A percentile compares a stretch with the other conserved stretches of the same genome.
Conservation (phyloP, 305 asterid species). For the Petunia hybrid region DNA sequence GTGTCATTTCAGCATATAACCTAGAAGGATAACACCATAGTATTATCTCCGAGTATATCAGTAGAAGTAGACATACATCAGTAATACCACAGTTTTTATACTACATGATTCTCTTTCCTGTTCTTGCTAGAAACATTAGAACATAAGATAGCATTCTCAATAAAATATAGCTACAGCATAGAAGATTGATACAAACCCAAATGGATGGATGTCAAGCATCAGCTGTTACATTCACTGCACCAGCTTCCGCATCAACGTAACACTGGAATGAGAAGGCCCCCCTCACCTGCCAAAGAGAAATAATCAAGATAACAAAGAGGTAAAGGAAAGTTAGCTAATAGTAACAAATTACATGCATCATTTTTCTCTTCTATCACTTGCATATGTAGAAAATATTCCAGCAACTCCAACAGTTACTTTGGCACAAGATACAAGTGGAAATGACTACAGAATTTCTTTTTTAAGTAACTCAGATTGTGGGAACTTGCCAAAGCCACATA, state of each 20-base stretch:
- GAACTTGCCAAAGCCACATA: background rate
- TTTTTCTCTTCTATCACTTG: background rate
- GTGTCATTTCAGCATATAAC: no score
- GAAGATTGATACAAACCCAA: background rate
- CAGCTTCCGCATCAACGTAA: background rate
- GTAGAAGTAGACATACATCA: no score
- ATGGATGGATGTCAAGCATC: background rate
- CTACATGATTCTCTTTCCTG: background rate
- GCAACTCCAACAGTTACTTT: no score
- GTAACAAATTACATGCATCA: background rate
- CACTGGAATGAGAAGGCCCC: background rate
- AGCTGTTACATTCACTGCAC: background rate
- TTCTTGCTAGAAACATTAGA: background rate
- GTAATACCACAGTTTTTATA: no score
- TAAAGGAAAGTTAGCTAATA: background rate
- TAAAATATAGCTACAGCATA: background rate
- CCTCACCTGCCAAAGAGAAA: background rate
- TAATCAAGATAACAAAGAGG: background rate
- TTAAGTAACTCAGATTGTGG: background rate
- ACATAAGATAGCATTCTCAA: background rate
- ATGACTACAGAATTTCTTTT: background rate
- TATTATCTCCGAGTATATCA: no score
- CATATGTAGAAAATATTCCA: no score
- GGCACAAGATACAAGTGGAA: background rate
- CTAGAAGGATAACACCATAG: no score